Base-by-base conservation (phyloP, 2,329 filamentous ascomycete genomes). In the Epichloe glyceriae region DNA sequence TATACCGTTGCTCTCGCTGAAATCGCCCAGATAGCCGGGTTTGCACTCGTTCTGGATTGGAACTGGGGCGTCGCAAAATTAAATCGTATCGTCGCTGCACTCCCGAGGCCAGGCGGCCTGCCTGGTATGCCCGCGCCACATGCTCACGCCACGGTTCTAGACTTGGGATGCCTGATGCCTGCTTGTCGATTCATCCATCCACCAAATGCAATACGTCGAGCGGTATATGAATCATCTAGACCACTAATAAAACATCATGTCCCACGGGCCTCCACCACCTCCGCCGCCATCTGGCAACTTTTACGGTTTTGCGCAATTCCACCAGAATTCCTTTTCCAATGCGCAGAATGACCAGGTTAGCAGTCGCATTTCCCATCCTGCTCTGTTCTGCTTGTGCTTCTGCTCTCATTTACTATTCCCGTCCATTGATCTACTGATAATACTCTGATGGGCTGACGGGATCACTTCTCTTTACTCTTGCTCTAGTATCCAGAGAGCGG, bases 401-500 rank as follows among this genome's bases (percentile, higher is more conserved):
- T 47, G 4, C 17, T 26, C 8, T 39, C 12, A 15, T 15, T 8
- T 20, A 8, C 17, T 20, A 15, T 22, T 14, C 26, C 12, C 11
- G 17, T n/a, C 38, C n/a, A 22, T 14, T 19, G n/a, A 17, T 33
- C 33, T 12, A 14, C 15, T 19, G 19, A 12, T 2, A 30, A 19
- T 15, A 37, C 44, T 20, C 30, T 26, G 45, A 6, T 46, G 50
- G 41, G 45, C 45, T 51, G 50, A 51, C 50, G 11, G 45, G 12
- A 44, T 41, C 43, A 14, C 26, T 45, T 20, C 39, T 26, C 37
- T 20, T 46, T 22, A 6, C 33, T 33, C 40, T 26, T 42, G 42
- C 43, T 42, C 40, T 35, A 54, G 52, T 50, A 48, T 41, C 11
- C 46, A 44, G 50, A 42, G 48, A 57, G 57, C 53, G 60, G 58